Conservation (phyloP, 495 filamentous ascomycete genomes). For the Glarea lozoyensis region DNA sequence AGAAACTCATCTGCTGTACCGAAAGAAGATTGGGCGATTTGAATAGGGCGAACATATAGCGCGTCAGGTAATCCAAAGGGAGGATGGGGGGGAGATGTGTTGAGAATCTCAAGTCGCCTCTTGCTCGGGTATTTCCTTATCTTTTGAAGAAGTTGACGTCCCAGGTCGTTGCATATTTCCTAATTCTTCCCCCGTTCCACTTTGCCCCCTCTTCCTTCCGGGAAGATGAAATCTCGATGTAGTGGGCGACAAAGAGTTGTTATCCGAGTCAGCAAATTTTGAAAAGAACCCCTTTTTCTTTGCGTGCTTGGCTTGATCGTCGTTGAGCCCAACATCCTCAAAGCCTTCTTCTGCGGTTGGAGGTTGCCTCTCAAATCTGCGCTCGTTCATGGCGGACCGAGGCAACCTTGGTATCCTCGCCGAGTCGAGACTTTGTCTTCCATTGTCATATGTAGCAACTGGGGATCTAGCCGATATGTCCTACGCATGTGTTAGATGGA, state of each 20-base stretch:
- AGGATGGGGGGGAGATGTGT: no score
- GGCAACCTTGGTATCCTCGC: conserved; percentile 46
- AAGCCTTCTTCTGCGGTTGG: conserved; percentile 68
- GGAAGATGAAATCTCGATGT: conserved; percentile 58
- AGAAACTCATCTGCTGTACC: no score
- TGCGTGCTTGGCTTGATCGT: conserved; percentile 36
- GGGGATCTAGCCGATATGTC: conserved; percentile 91
- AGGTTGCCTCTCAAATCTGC: conserved; percentile 37
- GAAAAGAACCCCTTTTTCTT: conserved; percentile 36
- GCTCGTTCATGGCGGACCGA: conserved; percentile 39
- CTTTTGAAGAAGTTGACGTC: conserved; percentile 12
- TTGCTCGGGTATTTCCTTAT: conserved; percentile 9
- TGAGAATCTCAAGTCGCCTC: background rate
- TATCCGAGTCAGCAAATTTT: background rate
- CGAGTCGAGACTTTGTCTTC: conserved; percentile 76
- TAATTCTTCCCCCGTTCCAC: conserved; percentile 63
- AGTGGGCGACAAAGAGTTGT: conserved; percentile 30
- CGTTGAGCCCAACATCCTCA: conserved; percentile 84
- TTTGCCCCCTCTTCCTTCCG: conserved; percentile 66
- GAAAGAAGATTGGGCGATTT: no score
- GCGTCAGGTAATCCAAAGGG: no score
- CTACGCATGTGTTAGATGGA: conserved; percentile 32
- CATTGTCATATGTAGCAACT: conserved; percentile 47
- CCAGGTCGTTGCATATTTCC: conserved; percentile 30
- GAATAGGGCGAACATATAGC: no score